phyloP scores from a whole-genome alignment of 495 filamentous ascomycete species.

The Neurospora sublineolata region DNA sequence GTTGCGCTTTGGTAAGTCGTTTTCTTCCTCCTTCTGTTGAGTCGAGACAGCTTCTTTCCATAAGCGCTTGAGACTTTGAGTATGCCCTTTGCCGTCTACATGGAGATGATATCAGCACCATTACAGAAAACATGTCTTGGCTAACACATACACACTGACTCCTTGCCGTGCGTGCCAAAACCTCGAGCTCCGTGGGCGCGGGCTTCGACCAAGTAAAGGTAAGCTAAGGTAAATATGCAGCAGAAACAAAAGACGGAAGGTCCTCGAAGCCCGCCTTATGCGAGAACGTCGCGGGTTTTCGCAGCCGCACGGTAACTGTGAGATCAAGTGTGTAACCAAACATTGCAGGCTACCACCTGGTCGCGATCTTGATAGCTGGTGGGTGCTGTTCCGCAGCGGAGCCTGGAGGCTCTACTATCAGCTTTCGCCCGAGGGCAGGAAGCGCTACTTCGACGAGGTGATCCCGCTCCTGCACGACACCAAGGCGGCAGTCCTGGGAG shows the following conservation, averaged over 20 bases:
- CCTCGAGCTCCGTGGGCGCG: not conserved
- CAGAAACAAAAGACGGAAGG: not conserved
- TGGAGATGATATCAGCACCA: not conserved
- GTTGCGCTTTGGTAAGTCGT: conserved; percentile 64
- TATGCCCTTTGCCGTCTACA: not conserved
- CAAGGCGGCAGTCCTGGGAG: conserved; percentile 53
- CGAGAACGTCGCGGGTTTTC: not conserved
- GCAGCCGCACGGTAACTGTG: not conserved
- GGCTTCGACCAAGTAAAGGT: not conserved
- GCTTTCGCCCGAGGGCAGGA: conserved; percentile 55
- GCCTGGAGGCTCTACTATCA: conserved; percentile 63
- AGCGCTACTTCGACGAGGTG: conserved; percentile 67
- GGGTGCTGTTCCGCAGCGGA: conserved; percentile 58
- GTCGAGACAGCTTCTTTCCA: not conserved
- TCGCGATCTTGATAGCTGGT: conserved; percentile 57
- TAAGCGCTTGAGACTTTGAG: not conserved
- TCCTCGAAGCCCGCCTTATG: not conserved
- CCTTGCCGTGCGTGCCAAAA: not conserved
- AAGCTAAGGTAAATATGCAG: not conserved
- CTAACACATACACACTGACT: not conserved
- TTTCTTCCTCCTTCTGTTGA: not conserved
- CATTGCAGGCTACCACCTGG: conserved; percentile 61
- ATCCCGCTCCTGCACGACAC: conserved; percentile 62
- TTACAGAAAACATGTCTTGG: not conserved
- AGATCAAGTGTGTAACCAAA: not conserved